Conservation (phyloP, 2,329 filamentous ascomycete genomes). For the Pseudopyricularia javanii region DNA sequence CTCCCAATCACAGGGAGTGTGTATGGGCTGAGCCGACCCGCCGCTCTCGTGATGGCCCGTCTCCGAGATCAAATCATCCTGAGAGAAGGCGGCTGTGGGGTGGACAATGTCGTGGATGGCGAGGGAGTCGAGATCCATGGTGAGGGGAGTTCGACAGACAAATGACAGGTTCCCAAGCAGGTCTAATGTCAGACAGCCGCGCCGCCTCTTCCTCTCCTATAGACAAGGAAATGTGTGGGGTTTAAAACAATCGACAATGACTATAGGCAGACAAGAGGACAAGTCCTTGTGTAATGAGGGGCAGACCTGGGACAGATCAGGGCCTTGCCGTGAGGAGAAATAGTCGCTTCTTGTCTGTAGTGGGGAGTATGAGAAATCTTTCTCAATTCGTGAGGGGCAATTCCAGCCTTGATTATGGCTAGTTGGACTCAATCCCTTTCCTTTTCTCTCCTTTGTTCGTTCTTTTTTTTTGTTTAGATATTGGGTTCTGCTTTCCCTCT, state of each 20-base stretch:
- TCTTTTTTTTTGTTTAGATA: too few species aligned
- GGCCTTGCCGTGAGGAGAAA: not conserved
- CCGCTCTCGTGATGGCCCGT: not conserved
- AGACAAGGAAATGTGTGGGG: not conserved
- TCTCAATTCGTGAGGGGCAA: too few species aligned
- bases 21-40: not conserved
- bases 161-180: not conserved
- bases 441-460: too few species aligned
- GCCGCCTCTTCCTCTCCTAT: not conserved
- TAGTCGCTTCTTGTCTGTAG: too few species aligned
- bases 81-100: constrained; percentile 39
- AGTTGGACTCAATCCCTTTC: too few species aligned
- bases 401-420: too few species aligned
- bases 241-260: not conserved
- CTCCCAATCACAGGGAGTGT: constrained; percentile 22
- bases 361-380: too few species aligned
- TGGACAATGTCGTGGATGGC: constrained; percentile 44
- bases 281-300: too few species aligned
- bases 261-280: not conserved
- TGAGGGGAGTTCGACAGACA: not conserved
- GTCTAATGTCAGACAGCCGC: not conserved
- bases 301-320: not conserved
- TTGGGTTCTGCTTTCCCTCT: too few species aligned
- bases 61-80: not conserved
- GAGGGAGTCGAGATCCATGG: constrained; percentile 40